Evolutionary conservation across 129 eudicot species (phyloP).

Genomic region (Calendula officinalis): DNA sequence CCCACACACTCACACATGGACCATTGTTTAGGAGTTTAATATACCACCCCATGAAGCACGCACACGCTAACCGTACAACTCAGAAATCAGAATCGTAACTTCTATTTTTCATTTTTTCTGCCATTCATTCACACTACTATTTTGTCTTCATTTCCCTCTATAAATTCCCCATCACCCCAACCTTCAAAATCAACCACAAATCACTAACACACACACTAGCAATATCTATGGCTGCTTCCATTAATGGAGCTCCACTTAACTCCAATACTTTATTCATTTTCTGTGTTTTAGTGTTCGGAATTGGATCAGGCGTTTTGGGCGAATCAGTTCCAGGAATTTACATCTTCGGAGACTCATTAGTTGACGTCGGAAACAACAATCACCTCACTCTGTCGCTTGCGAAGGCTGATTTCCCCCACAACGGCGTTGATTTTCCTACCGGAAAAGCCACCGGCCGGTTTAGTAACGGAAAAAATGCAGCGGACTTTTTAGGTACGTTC

Average conservation of each 20-base stretch:
- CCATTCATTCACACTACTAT: conserved; percentile 40
- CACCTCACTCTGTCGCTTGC: conserved; percentile 46
- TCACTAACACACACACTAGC: background rate
- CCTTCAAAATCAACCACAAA: background rate
- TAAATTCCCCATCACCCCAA: conserved; percentile 21
- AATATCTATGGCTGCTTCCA: conserved; percentile 11
- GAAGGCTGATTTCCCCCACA: conserved; percentile 78
- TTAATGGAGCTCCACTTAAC: conserved; percentile 11
- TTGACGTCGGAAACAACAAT: conserved; percentile 81
- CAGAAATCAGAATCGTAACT: conserved; percentile 24
- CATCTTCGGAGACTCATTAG: conserved; percentile 75
- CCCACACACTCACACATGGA: conserved; percentile 9
- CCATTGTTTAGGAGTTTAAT: conserved; percentile 9
- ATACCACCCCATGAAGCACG: conserved; percentile 7
- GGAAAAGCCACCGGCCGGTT: conserved; percentile 78
- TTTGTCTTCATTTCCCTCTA: conserved; percentile 15
- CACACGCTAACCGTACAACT: conserved; percentile 37
- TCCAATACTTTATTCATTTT: conserved; percentile 6
- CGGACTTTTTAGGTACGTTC: conserved; percentile 69
- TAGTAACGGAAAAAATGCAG: conserved; percentile 85
- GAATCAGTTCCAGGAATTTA: conserved; percentile 49
- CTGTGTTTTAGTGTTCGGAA: conserved; percentile 15
- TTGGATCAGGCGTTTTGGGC: conserved; percentile 13
- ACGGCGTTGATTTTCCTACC: conserved; percentile 75
- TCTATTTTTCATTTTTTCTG: background rate